Evolutionary conservation across 78 protist genomes (phyloP), one percentile per base, ranked within the genome.

Genomic region (Cavenderia fasciculata): DNA sequence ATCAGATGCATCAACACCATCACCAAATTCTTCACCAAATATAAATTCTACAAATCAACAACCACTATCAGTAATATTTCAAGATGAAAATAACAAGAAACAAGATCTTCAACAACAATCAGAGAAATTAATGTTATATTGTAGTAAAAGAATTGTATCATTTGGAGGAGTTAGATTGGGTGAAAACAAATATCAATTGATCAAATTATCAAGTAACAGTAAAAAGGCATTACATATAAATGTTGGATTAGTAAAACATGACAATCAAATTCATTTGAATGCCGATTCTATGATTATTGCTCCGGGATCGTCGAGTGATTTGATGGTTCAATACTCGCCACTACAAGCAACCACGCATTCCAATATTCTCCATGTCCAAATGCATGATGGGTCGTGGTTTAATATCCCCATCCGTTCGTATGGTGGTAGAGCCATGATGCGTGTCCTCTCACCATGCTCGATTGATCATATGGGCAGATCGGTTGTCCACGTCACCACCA

Each of bases 121-220:
- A 43, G 16, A 1, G 38, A 51, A 18, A 65, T 63, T 52, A 52
- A 49, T 66, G 4, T 38, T 82, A 1, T 82, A 57, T 56, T 82
- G 90, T 44, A 49, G 57, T 62, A 46, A 34, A 29, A 46, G 59
- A 29, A 14, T 69, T 8, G 52, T 82, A 5, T 40, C 36, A 43
- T 82, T 82, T 57, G 90, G 90, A 54, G 90, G 90, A 57, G 78
- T 82, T 29, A 46, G 43, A 56, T 19, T 82, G 14, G 90, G 90
- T 44, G 78, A 82, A 38, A 51, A 44, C 14, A 52, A 56, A 23
- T 51, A 52, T 11, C 18, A 43, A n/a, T 2, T 25, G 0, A 82
- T 82, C 7, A 63, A 23, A 3, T 27, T 77, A 4, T 62, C 87
- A 7, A 61, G 71, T 16, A 61, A 71, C 8, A 34, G 66, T n/a